Evolutionary conservation across 139 green algal genomes (phyloP).

Genomic region (Zygnema circumcarinatum): DNA sequence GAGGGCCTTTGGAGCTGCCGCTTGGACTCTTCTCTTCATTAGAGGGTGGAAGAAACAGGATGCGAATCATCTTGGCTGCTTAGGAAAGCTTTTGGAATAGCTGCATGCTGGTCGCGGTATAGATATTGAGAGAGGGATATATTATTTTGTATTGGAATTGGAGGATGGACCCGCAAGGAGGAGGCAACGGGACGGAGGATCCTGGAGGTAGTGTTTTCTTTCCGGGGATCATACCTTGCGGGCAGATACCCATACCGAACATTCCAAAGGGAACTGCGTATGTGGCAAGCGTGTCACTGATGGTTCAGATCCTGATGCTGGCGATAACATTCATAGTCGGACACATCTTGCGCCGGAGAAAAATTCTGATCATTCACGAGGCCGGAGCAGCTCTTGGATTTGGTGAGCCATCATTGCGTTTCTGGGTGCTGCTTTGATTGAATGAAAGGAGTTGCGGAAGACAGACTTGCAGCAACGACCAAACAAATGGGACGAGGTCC

Average conservation of each 20-base stretch:
- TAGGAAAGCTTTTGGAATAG: too few species aligned
- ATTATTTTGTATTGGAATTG: too few species aligned
- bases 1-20: too few species aligned
- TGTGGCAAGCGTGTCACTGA: constrained; percentile 43
- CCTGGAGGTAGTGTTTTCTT: constrained; percentile 32
- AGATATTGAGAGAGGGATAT: too few species aligned
- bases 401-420: not conserved
- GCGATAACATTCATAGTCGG: constrained; percentile 53
- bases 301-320: constrained; percentile 46
- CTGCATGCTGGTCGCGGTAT: too few species aligned
- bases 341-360: constrained; percentile 32
- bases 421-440: not conserved
- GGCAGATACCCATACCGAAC: constrained; percentile 31
- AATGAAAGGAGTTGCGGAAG: not conserved
- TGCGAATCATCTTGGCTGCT: too few species aligned
- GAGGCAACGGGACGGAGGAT: too few species aligned
- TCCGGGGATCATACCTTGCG: constrained; percentile 20
- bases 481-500: not conserved
- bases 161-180: too few species aligned
- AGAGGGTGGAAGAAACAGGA: too few species aligned
- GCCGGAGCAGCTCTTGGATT: constrained; percentile 32
- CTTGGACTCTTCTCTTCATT: too few species aligned
- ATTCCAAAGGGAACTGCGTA: constrained; percentile 37
- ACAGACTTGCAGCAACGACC: not conserved
- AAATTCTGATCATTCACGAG: constrained; percentile 56